Base-by-base conservation (phyloP, 768 basidiomycete species). In the Pisolithus marmoratus region DNA sequence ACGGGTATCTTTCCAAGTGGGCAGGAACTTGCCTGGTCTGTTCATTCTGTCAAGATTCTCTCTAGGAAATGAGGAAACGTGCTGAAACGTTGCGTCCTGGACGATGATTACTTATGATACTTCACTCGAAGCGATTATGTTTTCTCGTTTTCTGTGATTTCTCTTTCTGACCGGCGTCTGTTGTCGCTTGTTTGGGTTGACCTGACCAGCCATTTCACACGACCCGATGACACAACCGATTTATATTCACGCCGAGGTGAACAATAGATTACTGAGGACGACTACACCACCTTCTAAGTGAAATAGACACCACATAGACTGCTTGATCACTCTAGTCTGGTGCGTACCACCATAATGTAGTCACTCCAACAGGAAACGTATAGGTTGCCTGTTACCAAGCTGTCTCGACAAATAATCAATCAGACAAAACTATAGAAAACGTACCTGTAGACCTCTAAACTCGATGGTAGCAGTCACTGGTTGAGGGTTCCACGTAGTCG, bases 321-420 rank as follows among this genome's bases (percentile, higher is more conserved):
- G 23, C 17, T 26, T 44, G 5, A 24, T 43, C 8, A 2, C 26
- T 27, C 27, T 24, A 45, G 43, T 45, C n/a, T 2, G 43, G 26
- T 27, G 67, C 74, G 57, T 75, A 79, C 78, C 77, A 79, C 76
- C 74, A 76, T 43, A 79, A 62, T 43, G 78, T 79, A 45, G 77
- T 78, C 24, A 89, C 81, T 24, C 87, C 87, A 14, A 88, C 85
- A 2, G 87, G 86, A 72, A 90, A 90, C 3, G 84, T 86, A 63
- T 86, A 85, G 1, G 72, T 78, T 3, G 85, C 87, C 81, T 79
- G 48, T 5, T 31, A 14, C 8, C 4, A 34, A 27, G 45, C 20
- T 2, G 11, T 26, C 37, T 58, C 29, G 60, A 40, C 26, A 50
- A 29, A 3, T 9, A 11, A 14, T 34, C 46, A 24, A n/a, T 34